Conservation (phyloP, 2,329 filamentous ascomycete species). For the Pyrenophora tritici-repentis region DNA sequence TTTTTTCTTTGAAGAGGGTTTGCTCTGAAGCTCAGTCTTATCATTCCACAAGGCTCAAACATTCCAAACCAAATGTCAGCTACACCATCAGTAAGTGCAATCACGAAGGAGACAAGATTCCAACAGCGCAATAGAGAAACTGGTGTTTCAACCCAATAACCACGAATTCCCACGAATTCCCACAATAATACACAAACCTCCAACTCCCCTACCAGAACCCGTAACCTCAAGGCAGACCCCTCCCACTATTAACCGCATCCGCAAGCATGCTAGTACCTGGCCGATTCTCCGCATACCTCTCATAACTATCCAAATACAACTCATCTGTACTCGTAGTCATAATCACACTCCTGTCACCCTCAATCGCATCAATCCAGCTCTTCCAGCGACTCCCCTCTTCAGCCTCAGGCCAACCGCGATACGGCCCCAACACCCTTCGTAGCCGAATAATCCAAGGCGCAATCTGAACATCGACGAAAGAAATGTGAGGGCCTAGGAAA, state of each 20-base stretch:
- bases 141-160: too few relatives aligned
- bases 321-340: slow-evolving; percentile 70
- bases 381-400: slow-evolving; percentile 68
- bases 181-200: too few relatives aligned
- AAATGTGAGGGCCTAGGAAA: slow-evolving; percentile 64
- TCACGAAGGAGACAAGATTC: too few relatives aligned
- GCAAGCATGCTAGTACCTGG: slow-evolving; percentile 63
- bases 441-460: slow-evolving; percentile 76
- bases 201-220: not conserved
- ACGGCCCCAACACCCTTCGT: slow-evolving; percentile 66
- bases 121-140: too few relatives aligned
- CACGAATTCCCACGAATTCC: not conserved
- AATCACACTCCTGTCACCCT: slow-evolving; percentile 64
- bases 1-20: too few relatives aligned
- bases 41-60: too few relatives aligned
- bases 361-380: slow-evolving; percentile 72
- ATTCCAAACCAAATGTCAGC: too few relatives aligned
- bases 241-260: slow-evolving; percentile 63
- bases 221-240: slow-evolving; percentile 53
- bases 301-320: slow-evolving; percentile 70
- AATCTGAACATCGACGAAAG: slow-evolving; percentile 74
- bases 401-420: slow-evolving; percentile 68
- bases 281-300: slow-evolving; percentile 66
- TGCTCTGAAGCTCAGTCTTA: too few relatives aligned
- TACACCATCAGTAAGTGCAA: too few relatives aligned